Evolutionary conservation across 2,329 filamentous ascomycete species (phyloP).

Genomic region (Fusarium multiceps): DNA sequence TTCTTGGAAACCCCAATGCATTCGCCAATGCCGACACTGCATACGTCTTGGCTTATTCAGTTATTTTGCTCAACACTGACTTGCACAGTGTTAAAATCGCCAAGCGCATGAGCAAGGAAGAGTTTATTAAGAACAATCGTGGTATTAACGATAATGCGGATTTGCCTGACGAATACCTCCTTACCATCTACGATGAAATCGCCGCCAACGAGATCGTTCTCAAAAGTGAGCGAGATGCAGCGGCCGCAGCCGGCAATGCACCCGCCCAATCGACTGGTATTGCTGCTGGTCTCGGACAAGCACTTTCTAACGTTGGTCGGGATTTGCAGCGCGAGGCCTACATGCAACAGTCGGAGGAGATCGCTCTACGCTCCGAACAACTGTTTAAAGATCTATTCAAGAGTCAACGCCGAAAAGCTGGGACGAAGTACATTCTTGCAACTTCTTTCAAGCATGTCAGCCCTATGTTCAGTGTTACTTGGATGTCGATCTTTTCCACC

Average conservation of each 20-base stretch:
- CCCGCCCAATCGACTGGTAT: constrained; percentile 73
- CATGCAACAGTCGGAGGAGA: constrained; percentile 94
- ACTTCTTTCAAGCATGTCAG: constrained; percentile 95
- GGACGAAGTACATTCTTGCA: constrained; percentile 86
- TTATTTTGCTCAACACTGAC: constrained; percentile 97
- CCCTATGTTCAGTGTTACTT: constrained; percentile 98
- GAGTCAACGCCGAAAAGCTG: constrained; percentile 81
- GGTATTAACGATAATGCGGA: constrained; percentile 98
- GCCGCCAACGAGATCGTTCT: constrained; percentile 91
- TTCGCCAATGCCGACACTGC: constrained; percentile 98
- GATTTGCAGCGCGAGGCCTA: constrained; percentile 94
- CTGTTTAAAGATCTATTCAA: constrained; percentile 94
- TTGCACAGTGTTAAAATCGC: constrained; percentile 88
- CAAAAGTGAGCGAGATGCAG: constrained; percentile 89
- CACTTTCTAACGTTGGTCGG: constrained; percentile 89
- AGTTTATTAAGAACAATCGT: constrained; percentile 99
- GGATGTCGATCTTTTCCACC: constrained; percentile 99
- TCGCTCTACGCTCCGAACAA: constrained; percentile 77
- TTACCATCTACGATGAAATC: constrained; percentile 93
- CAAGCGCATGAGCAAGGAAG: constrained; percentile 91
- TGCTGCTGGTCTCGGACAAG: constrained; percentile 86
- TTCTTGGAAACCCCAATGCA: constrained; percentile 93
- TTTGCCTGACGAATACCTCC: constrained; percentile 90
- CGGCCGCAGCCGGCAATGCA: constrained; percentile 78
- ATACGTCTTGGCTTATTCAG: constrained; percentile 94